Percentiles rank a stretch among this genome's conserved stretches.
Evolutionary conservation across 2,329 filamentous ascomycete genomes (phyloP).

Genomic region (Daldinia sp.): DNA sequence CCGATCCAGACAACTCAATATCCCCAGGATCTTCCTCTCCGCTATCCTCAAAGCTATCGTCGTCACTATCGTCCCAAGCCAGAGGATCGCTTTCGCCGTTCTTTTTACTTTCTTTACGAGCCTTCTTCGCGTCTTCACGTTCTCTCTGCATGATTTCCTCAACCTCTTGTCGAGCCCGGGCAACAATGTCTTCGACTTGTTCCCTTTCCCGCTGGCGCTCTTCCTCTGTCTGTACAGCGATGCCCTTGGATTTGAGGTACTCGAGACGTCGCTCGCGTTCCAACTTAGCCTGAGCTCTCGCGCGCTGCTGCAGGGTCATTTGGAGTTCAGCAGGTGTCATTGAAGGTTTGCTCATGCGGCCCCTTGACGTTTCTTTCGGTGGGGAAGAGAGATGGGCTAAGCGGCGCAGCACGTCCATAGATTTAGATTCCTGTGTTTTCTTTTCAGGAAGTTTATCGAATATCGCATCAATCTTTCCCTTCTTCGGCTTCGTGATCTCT

Average conservation of each 20-base stretch:
- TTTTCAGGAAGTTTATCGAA: constrained; percentile 77
- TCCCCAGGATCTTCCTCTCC: constrained; percentile 61
- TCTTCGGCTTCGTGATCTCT: constrained; percentile 67
- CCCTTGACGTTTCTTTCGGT: constrained; percentile 61
- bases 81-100: constrained; percentile 63
- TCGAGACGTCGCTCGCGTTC: constrained; percentile 84
- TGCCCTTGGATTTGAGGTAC: constrained; percentile 80
- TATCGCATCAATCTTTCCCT: constrained; percentile 68
- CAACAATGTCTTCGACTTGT: constrained; percentile 87
- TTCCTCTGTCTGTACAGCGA: constrained; percentile 85
- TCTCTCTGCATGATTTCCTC: constrained; percentile 83
- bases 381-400: constrained; percentile 79
- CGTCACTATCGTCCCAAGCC: constrained; percentile 69
- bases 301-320: constrained; percentile 74
- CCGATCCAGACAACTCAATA: constrained; percentile 52
- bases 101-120: constrained; percentile 59
- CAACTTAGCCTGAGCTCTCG: constrained; percentile 81
- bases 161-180: constrained; percentile 84
- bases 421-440: constrained; percentile 71
- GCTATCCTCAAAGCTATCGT: constrained; percentile 52
- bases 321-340: constrained; percentile 80
- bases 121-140: constrained; percentile 77
- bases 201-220: constrained; percentile 86
- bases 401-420: constrained; percentile 76
- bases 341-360: constrained; percentile 60